Evolutionary conservation across 2,329 filamentous ascomycete species (phyloP).

Genomic region (Neofusicoccum laricinum): DNA sequence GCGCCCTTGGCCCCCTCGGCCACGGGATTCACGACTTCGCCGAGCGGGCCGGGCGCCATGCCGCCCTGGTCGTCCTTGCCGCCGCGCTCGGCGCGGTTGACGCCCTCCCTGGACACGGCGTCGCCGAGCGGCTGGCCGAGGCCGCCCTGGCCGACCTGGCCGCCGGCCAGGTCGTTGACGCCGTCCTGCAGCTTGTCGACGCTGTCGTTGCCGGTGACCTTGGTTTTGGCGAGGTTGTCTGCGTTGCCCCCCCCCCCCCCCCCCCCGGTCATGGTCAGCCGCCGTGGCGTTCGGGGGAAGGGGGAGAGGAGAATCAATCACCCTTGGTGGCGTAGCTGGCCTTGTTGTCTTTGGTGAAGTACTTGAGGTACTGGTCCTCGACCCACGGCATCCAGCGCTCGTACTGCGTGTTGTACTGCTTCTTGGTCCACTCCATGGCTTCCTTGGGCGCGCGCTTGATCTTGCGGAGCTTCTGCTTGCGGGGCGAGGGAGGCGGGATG

Average conservation of each 20-base stretch:
- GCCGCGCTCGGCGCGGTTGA: conserved; percentile 63
- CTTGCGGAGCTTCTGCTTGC: conserved; percentile 2
- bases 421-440: conserved; percentile 50
- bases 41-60: neutral
- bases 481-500: neutral
- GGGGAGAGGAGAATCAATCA: conserved; percentile 32
- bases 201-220: conserved; percentile 65
- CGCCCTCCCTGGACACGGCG: conserved; percentile 59
- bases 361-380: conserved; percentile 68
- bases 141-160: conserved; percentile 67
- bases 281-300: too few relatives aligned
- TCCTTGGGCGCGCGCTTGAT: neutral
- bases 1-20: neutral
- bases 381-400: conserved; percentile 75
- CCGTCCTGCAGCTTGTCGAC: conserved; percentile 68
- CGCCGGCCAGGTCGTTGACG: conserved; percentile 59
- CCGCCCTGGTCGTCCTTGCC: conserved; percentile 61
- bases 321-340: conserved; percentile 68
- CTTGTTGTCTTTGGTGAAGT: conserved; percentile 76
- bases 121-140: conserved; percentile 64
- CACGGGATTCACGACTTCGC: neutral
- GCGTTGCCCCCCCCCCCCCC: too few relatives aligned
- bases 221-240: conserved; percentile 68
- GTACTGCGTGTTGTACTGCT: conserved; percentile 69
- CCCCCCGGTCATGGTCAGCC: too few relatives aligned